Percentiles rank a stretch among this genome's conserved stretches.
These are phyloP conservation scores for Botryotinia narcissicola DNA, from an alignment of 2,329 filamentous ascomycete species.

Conservation along the genomic window DNA sequence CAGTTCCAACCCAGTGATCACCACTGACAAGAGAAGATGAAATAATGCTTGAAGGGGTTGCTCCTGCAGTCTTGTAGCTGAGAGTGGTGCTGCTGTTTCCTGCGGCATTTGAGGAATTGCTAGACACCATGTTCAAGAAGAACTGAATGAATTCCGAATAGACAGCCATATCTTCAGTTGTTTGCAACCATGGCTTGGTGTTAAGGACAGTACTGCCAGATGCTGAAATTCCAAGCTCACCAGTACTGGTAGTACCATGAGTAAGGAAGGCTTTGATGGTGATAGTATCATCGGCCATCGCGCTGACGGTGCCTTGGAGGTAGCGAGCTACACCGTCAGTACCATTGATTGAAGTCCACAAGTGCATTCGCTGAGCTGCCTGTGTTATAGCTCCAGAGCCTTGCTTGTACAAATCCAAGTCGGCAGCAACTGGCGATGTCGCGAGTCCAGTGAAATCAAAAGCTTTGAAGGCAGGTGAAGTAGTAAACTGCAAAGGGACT, in stretches of 20 bases:
- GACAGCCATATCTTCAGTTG: neutral
- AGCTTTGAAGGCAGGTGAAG: neutral
- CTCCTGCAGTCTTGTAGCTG: neutral
- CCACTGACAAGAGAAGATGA: neutral
- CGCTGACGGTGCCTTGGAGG: neutral
- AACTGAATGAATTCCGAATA: neutral
- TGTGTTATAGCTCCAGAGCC: neutral
- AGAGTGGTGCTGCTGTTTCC: neutral
- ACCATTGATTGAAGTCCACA: neutral
- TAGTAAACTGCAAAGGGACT: neutral
- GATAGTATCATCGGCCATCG: neutral
- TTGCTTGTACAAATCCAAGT: neutral
- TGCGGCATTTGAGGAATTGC: neutral
- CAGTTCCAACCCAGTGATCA: neutral
- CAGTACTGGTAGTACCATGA: neutral
- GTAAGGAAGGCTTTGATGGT: neutral
- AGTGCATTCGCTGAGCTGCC: neutral
- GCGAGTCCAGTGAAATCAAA: neutral
- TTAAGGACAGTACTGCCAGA: neutral
- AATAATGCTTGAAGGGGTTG: neutral
- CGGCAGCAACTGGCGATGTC: neutral
- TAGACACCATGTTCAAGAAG: neutral
- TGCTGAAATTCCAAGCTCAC: neutral
- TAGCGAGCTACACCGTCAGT: neutral
- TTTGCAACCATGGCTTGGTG: neutral